Base-by-base conservation (phyloP, 2,329 filamentous ascomycete species). In the Fusarium bulbicola region DNA sequence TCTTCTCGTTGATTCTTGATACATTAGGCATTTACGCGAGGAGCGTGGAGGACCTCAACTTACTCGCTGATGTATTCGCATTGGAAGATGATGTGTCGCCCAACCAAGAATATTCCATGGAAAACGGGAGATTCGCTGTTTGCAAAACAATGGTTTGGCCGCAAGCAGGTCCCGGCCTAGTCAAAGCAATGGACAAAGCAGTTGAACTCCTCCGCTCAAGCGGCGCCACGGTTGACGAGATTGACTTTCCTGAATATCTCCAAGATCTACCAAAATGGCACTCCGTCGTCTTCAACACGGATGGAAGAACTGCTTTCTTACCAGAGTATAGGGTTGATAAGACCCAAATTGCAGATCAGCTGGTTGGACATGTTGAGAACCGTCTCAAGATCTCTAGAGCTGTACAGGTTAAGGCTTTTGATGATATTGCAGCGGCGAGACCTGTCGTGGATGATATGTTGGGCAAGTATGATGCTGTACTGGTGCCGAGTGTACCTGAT, bases 401-500 rank as follows among this genome's bases (percentile, higher is more conserved):
- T 50, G 82, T 83, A 13, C 84, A 87, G 62, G 68, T 89, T 0
- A 82, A 85, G 10, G 86, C 86, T 0, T 88, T 86, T 49, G 89
- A 91, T 68, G 80, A 80, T 0, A 83, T 86, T 16, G 86, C 87
- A 0, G 81, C 81, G 0, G 80, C 88, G 21, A 77, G 89, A 45
- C 88, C 88, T 1, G 80, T 84, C 16, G 83, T 87, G 4, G 88
- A 91, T 73, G 78, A 78, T 5, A 82, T 91, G 36, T 81, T 85
- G 0, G 76, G 77, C 0, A 78, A 79, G 16, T 91, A 88, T 59
- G 85, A 84, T 26, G 88, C 86, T 1, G 82, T 91, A 0, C 66
- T 92, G n/a, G 86, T 85, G 1, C 89, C 89, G 0, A 90, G 88
- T 66, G 87, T 86, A 0, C 77, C 84, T 0, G 89, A 90, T 65